phyloP scores from a whole-genome alignment of 108 stramenopile genomes.

The Discostella pseudostelligera region DNA sequence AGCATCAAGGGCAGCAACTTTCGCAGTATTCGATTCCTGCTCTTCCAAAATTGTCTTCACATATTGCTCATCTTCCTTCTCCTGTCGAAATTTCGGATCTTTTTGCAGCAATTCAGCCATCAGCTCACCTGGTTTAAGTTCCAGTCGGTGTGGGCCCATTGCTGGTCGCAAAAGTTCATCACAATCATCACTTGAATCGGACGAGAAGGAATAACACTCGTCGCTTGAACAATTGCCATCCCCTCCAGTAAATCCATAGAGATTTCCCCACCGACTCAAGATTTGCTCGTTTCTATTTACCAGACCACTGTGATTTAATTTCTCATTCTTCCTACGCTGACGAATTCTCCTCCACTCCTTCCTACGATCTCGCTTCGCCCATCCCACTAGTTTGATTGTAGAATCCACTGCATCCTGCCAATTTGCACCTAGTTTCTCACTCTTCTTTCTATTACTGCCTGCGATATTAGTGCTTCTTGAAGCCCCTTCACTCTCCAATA shows the following conservation, averaged over 20 bases:
- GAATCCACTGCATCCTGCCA: slow-evolving; percentile 40
- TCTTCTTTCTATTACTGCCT: slow-evolving; percentile 1
- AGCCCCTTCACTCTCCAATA: slow-evolving; percentile 1
- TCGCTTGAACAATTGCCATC: slow-evolving; percentile 36
- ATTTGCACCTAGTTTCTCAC: slow-evolving; percentile 5
- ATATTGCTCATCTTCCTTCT: slow-evolving; percentile 26
- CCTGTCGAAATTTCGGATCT: slow-evolving; percentile 28
- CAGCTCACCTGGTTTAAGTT: slow-evolving; percentile 16
- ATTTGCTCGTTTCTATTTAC: slow-evolving; percentile 4
- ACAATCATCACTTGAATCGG: neutral
- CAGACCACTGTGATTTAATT: neutral
- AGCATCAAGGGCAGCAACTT: neutral
- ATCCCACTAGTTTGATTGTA: slow-evolving; percentile 42
- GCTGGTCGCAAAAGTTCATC: neutral
- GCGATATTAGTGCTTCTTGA: neutral
- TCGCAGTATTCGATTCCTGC: neutral
- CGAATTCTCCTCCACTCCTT: slow-evolving; percentile 7
- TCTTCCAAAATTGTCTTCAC: slow-evolving; percentile 8
- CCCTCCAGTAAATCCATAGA: slow-evolving; percentile 1
- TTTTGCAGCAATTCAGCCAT: slow-evolving; percentile 21
- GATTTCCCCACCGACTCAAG: slow-evolving; percentile 10
- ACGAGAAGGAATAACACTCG: slow-evolving; percentile 40
- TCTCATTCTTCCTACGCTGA: slow-evolving; percentile 3
- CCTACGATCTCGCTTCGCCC: slow-evolving; percentile 35
- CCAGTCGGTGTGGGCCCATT: slow-evolving; percentile 16